A percentile compares a stretch with the other conserved stretches of the same genome.
These are phyloP conservation scores for Mycena rebaudengoi DNA, from an alignment of 768 basidiomycete genomes.

Conservation along the genomic window DNA sequence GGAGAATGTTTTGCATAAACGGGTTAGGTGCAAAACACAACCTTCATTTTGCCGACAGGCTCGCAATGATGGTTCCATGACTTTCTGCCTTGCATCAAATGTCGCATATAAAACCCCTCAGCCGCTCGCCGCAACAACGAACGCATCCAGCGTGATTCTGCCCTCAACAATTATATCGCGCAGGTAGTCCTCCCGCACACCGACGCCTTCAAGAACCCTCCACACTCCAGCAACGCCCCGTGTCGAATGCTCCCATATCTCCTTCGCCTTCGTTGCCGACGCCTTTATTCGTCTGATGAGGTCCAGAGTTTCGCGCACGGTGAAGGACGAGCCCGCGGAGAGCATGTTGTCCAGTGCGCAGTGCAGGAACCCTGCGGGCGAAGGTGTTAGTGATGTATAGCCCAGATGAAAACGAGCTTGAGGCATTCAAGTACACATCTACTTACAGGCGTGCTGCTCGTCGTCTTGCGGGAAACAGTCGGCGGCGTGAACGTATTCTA, in stretches of 20 bases:
- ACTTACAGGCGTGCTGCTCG: constrained; percentile 27
- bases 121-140: too few relatives aligned
- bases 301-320: constrained; percentile 11
- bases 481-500: constrained; percentile 20
- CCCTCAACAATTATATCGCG: not conserved
- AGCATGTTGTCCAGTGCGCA: constrained; percentile 10
- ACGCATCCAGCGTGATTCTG: not conserved
- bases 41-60: too few relatives aligned
- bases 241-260: constrained; percentile 23
- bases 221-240: not conserved
- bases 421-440: too few relatives aligned
- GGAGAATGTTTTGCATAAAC: too few relatives aligned
- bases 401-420: not conserved
- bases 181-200: not conserved
- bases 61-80: too few relatives aligned
- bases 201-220: not conserved
- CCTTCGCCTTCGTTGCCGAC: constrained; percentile 5
- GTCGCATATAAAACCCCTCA: too few relatives aligned
- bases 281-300: constrained; percentile 19
- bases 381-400: too few relatives aligned
- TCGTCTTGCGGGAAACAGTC: constrained; percentile 28
- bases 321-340: not conserved
- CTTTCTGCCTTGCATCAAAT: too few relatives aligned
- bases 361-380: constrained; percentile 14
- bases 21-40: too few relatives aligned